Conservation (phyloP, 805 yeast genomes). For the Kodamaea restingae region DNA sequence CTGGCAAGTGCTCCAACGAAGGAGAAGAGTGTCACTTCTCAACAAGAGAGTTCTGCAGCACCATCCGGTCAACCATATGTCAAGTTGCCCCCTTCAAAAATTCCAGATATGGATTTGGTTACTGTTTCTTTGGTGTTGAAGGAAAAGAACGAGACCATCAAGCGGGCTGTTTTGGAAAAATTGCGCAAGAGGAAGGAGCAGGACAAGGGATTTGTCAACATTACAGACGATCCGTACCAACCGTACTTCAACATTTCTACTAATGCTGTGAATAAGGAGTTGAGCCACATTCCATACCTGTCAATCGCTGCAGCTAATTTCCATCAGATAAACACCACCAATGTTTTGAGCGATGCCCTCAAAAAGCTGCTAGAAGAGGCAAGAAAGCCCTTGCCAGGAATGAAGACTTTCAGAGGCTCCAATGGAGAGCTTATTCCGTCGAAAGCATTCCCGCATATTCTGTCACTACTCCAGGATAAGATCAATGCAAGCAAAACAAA, state of each 20-base stretch:
- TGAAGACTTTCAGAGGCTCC: constrained; percentile 44
- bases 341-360: constrained; percentile 42
- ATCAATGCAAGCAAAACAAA: constrained; percentile 18
- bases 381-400: constrained; percentile 43
- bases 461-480: constrained; percentile 32
- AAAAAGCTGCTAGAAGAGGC: constrained; percentile 42
- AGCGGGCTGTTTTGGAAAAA: constrained; percentile 81
- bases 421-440: constrained; percentile 49
- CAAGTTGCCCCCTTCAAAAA: constrained; percentile 81
- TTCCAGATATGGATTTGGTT: constrained; percentile 86
- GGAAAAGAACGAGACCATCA: constrained; percentile 73
- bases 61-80: constrained; percentile 71
- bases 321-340: constrained; percentile 61
- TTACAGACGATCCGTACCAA: constrained; percentile 81
- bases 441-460: constrained; percentile 47
- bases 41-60: constrained; percentile 7
- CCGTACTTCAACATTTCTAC: constrained; percentile 71
- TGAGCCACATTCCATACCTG: constrained; percentile 71
- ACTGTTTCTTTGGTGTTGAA: constrained; percentile 72
- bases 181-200: constrained; percentile 64
- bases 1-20: background rate
- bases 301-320: constrained; percentile 65
- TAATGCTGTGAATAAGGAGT: constrained; percentile 47
- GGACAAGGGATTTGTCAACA: constrained; percentile 76
- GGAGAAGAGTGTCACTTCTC: constrained; percentile 9